A percentile compares a stretch with the other conserved stretches of the same genome.
These are phyloP conservation scores for Tinospora cordifolia DNA, from an alignment of 164 flowering plant genomes.

Conservation along the genomic window DNA sequence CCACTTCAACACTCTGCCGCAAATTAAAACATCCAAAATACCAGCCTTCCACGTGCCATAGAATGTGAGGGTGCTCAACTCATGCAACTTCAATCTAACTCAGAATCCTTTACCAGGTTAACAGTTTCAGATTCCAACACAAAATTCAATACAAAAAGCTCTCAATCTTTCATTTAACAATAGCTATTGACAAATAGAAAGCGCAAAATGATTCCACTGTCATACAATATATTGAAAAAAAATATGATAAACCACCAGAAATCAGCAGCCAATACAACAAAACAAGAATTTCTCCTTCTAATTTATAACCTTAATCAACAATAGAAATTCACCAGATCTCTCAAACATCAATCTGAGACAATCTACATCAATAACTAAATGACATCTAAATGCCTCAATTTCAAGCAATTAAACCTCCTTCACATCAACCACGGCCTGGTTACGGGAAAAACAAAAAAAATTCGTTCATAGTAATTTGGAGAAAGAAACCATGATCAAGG, in stretches of 20 bases:
- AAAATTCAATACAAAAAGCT: background rate
- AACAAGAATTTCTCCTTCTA: background rate
- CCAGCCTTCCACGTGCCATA: background rate
- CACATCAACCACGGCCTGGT: too few relatives aligned
- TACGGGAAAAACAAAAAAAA: too few relatives aligned
- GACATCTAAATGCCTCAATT: too few relatives aligned
- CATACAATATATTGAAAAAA: background rate
- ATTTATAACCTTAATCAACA: background rate
- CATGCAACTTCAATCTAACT: background rate
- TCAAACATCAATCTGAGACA: too few relatives aligned
- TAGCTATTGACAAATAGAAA: too few relatives aligned
- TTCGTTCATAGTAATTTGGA: too few relatives aligned
- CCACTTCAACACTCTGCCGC: constrained; percentile 4
- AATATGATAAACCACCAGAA: background rate
- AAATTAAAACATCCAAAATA: background rate
- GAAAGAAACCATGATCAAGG: too few relatives aligned
- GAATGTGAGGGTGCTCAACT: background rate
- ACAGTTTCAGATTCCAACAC: background rate
- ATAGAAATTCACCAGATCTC: too few relatives aligned
- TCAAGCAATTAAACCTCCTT: too few relatives aligned
- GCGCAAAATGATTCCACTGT: background rate
- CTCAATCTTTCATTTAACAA: too few relatives aligned
- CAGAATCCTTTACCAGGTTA: background rate
- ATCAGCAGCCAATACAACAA: background rate
- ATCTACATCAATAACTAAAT: too few relatives aligned